Conservation (phyloP, 306 rosid genomes). For the Prunus davidiana region DNA sequence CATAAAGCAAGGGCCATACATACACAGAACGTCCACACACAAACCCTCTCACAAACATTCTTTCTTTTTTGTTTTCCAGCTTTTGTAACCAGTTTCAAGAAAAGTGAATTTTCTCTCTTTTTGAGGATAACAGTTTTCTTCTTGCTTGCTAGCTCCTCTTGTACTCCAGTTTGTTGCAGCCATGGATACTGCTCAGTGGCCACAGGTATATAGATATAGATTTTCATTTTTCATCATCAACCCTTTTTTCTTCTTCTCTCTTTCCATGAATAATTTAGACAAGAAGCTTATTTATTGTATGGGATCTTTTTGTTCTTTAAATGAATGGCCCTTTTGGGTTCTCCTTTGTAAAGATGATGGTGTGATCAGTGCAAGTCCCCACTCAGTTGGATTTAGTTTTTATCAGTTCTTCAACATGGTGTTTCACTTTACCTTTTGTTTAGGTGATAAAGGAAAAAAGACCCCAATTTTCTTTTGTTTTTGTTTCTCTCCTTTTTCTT, state of each 20-base stretch:
- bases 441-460: slow-evolving; percentile 30
- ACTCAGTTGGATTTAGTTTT: slow-evolving; percentile 31
- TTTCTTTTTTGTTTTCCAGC: slow-evolving; percentile 29
- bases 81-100: slow-evolving; percentile 30
- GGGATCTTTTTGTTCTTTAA: neutral
- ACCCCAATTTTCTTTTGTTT: slow-evolving; percentile 6
- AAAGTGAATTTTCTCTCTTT: slow-evolving; percentile 21
- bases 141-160: slow-evolving; percentile 6
- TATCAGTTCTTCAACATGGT: slow-evolving; percentile 29
- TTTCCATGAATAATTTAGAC: neutral
- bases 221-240: neutral
- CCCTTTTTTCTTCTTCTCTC: neutral
- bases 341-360: slow-evolving; percentile 14
- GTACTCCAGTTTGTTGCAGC: slow-evolving; percentile 25
- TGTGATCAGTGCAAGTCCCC: slow-evolving; percentile 26
- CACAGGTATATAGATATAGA: slow-evolving; percentile 48
- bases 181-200: slow-evolving; percentile 88
- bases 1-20: slow-evolving; percentile 39
- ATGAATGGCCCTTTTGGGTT: neutral
- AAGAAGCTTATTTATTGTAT: too few relatives aligned
- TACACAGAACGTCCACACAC: slow-evolving; percentile 33
- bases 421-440: slow-evolving; percentile 45
- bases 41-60: slow-evolving; percentile 29
- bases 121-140: slow-evolving; percentile 11
- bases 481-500: neutral